Evolutionary conservation across 768 basidiomycete species (phyloP).

Genomic region (Flagelloscypha sp.): DNA sequence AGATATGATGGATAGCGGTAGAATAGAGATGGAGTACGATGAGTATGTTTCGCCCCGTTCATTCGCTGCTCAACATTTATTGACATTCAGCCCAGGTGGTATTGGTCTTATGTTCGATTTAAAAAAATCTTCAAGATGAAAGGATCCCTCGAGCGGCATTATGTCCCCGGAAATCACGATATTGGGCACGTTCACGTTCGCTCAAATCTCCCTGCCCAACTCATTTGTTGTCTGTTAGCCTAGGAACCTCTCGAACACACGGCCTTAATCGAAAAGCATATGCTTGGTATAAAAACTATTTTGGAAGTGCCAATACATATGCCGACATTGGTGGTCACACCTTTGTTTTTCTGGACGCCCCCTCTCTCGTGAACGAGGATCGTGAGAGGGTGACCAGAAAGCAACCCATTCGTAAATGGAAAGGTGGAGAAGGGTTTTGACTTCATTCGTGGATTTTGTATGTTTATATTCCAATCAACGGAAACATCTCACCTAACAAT

Average conservation of each 20-base stretch:
- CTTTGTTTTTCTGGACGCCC: constrained; percentile 65
- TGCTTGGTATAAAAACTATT: constrained; percentile 61
- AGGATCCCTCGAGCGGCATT: constrained; percentile 45
- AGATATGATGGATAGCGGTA: constrained; percentile 87
- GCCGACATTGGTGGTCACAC: constrained; percentile 65
- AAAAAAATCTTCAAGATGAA: constrained; percentile 53
- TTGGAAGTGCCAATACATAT: constrained; percentile 64
- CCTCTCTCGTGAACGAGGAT: constrained; percentile 70
- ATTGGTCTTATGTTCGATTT: constrained; percentile 60
- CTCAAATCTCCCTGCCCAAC: constrained; percentile 11
- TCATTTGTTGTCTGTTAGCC: no score
- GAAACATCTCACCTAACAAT: no score
- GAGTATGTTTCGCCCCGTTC: constrained; percentile 47
- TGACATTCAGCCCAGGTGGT: constrained; percentile 47
- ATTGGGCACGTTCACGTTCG: constrained; percentile 48
- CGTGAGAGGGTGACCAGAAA: constrained; percentile 25
- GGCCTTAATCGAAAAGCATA: constrained; percentile 39
- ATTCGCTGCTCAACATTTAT: background rate
- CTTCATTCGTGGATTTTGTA: no score
- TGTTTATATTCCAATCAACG: no score
- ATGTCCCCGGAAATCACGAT: constrained; percentile 89
- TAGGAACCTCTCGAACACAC: constrained; percentile 31
- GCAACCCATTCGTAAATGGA: constrained; percentile 10
- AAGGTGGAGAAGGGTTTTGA: background rate
- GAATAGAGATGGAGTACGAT: constrained; percentile 48